These are phyloP conservation scores for Nothophoma quercina DNA, from an alignment of 2,329 filamentous ascomycete species.

Conservation along the genomic window DNA sequence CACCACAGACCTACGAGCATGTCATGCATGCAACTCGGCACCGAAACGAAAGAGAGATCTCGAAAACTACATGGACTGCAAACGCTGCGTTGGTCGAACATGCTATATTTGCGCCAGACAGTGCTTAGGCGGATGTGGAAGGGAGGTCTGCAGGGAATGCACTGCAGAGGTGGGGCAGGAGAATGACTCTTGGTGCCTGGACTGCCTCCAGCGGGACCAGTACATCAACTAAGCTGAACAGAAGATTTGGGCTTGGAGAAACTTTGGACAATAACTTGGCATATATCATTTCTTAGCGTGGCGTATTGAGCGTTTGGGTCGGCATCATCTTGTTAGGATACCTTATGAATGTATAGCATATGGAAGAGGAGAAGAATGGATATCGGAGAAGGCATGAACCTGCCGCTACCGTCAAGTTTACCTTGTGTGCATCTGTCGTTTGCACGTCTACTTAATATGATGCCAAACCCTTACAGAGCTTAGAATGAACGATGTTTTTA, in stretches of 20 bases:
- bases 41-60: slow-evolving; percentile 71
- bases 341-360: background rate
- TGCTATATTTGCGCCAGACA: slow-evolving; percentile 74
- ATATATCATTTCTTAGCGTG: slow-evolving; percentile 12
- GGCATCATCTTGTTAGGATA: background rate
- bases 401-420: no score
- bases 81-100: slow-evolving; percentile 67
- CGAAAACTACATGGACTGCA: slow-evolving; percentile 70
- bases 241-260: background rate
- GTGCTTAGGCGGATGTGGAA: slow-evolving; percentile 61
- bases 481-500: no score
- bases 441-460: no score
- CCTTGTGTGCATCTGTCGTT: no score
- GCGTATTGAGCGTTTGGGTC: slow-evolving; percentile 18
- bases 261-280: background rate
- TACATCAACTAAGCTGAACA: slow-evolving; percentile 28
- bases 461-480: no score
- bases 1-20: slow-evolving; percentile 54
- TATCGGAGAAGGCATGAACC: no score
- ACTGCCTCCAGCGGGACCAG: slow-evolving; percentile 55
- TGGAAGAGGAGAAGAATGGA: background rate
- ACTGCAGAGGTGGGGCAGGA: slow-evolving; percentile 71
- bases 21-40: slow-evolving; percentile 72
- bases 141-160: slow-evolving; percentile 71
- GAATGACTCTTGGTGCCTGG: slow-evolving; percentile 72